A percentile compares a stretch with the other conserved stretches of the same genome.
These are phyloP conservation scores for Plasmodium vivax DNA, from an alignment of 169 alveolate genomes.

Conservation along the genomic window DNA sequence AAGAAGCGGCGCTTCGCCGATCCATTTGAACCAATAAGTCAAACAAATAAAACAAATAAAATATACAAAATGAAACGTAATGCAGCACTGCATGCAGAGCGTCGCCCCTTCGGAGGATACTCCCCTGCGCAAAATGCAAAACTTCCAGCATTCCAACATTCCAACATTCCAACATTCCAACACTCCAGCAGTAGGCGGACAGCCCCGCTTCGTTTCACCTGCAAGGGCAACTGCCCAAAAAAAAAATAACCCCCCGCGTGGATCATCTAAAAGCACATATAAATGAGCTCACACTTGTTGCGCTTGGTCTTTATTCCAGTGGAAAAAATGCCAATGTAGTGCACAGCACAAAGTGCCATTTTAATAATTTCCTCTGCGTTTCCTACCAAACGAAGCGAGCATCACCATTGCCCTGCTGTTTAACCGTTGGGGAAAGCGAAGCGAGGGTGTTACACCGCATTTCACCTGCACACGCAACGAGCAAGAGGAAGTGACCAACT, in stretches of 20 bases:
- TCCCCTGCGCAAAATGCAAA: background rate
- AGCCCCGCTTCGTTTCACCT: background rate
- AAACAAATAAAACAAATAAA: background rate
- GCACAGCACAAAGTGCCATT: conserved; percentile 1
- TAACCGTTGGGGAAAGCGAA: background rate
- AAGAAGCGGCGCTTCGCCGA: background rate
- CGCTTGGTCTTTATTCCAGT: background rate
- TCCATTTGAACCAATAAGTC: background rate
- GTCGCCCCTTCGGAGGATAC: background rate
- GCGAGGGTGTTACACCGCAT: background rate
- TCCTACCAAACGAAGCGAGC: background rate
- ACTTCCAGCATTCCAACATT: background rate
- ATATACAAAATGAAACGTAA: background rate
- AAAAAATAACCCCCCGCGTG: background rate
- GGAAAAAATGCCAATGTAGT: background rate
- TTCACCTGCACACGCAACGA: background rate
- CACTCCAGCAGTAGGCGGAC: background rate
- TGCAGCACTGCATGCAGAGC: background rate
- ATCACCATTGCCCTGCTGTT: background rate
- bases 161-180: background rate
- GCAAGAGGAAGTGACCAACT: background rate
- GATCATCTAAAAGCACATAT: background rate
- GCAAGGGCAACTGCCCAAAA: background rate
- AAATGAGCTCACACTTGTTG: background rate
- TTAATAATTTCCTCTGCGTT: background rate